Base-by-base conservation (phyloP, 164 flowering plant species). In the Dillenia turbinata region DNA sequence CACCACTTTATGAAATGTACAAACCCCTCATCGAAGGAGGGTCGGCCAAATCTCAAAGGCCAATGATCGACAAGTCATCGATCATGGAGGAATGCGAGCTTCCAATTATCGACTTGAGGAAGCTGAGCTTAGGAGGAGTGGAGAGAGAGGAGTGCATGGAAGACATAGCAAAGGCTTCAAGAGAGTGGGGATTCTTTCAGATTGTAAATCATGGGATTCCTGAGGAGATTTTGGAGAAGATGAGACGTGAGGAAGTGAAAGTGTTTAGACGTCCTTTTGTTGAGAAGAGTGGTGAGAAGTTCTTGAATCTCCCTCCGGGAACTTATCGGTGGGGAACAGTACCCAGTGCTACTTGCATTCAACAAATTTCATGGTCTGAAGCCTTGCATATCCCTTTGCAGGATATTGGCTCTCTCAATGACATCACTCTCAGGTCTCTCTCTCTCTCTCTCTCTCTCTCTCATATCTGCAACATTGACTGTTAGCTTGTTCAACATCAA, bases 181-280 rank as follows among this genome's bases (percentile, higher is more conserved):
- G 10, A 33, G 82, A 82, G 60, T 92, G 98, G 98, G 98, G 97
- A 10, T 92, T 89, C 62, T 89, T 92, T 56, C 92, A 86, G 60
- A 88, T 85, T 0, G 72, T 79, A n/a, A 89, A 89, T 62, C 98
- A 92, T 65, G 95, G 96, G 26, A 77, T 88, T 17, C 71, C 89
- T 0, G 9, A 15, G 0, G 84, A 84, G 47, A 56, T 89, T 0
- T 46, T 88, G 68, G 85, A 81, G 69, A 77, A 61, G 59, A 80
- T 88, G 81, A 76, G 77, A 57, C 3, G 9, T 0, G 90, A 89
- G 66, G 92, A 89, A 66, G 71, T 72, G 65, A 82, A 80, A 70
- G 63, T 83, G 12, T 88, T 92, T 57, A 71, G 66, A 51, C 74
- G 77, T 56, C 87, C 98, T 1, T 88, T 88, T 49, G 68, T 73